phyloP scores from a whole-genome alignment of 768 basidiomycete genomes.

The Hirschioporus abietinus region DNA sequence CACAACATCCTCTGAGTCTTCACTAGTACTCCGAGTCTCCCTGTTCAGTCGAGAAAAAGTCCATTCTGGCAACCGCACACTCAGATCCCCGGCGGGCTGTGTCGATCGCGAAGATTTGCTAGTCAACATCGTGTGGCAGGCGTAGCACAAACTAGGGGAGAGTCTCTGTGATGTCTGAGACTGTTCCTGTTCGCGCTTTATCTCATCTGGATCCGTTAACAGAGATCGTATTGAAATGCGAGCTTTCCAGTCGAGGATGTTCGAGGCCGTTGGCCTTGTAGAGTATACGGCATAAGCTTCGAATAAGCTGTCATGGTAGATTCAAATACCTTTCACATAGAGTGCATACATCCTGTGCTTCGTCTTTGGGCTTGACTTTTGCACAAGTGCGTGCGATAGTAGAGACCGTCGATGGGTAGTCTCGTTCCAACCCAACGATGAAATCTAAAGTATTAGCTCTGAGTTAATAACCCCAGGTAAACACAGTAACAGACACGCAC shows the following conservation, averaged over 20 bases:
- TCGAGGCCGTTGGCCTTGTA: conserved; percentile 55
- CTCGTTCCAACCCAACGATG: conserved; percentile 70
- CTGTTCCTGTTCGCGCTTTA: conserved; percentile 1
- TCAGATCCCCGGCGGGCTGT: not conserved
- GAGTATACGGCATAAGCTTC: not conserved
- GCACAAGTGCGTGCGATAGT: conserved; percentile 76
- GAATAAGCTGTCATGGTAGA: not conserved
- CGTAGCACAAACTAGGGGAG: conserved; percentile 49
- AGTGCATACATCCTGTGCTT: conserved; percentile 42
- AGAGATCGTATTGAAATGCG: conserved; percentile 63
- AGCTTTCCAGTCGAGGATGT: conserved; percentile 67
- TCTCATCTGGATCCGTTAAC: conserved; percentile 6
- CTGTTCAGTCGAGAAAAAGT: not conserved
- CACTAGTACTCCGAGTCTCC: not conserved
- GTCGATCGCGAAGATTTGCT: conserved; percentile 29
- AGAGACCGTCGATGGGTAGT: conserved; percentile 85
- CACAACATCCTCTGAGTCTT: not conserved
- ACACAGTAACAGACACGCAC: conserved; percentile 27
- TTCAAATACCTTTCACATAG: conserved; percentile 60
- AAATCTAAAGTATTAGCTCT: conserved; percentile 45
- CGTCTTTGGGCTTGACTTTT: conserved; percentile 66
- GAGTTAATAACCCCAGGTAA: not conserved
- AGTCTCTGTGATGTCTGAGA: conserved; percentile 24
- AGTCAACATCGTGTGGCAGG: conserved; percentile 56
- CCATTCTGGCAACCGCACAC: not conserved